Percentiles rank a stretch among this genome's conserved stretches.
Conservation (phyloP, 768 basidiomycete genomes). For the Tylopilus rubrobrunneus region DNA sequence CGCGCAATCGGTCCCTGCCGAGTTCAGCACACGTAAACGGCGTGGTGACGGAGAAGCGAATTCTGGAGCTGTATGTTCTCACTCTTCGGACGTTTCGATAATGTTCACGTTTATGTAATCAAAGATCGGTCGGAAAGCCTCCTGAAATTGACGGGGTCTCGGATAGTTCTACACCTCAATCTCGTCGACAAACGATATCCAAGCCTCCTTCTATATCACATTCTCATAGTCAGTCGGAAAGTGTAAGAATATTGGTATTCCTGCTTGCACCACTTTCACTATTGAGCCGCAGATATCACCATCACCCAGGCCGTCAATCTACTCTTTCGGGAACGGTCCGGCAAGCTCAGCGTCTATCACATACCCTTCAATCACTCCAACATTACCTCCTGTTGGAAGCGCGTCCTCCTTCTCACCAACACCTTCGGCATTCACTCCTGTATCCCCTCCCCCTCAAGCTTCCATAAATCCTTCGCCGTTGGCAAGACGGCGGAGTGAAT, state of each 20-base stretch:
- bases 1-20: conserved; percentile 12
- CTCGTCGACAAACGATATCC: conserved; percentile 40
- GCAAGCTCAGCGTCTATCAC: conserved; percentile 41
- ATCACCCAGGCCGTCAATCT: conserved; percentile 32
- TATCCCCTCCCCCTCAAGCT: conserved; percentile 74
- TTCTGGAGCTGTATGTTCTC: conserved; percentile 22
- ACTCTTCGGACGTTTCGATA: neutral
- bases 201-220: conserved; percentile 45
- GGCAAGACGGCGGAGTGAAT: conserved; percentile 70
- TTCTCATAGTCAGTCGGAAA: conserved; percentile 46
- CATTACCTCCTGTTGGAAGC: conserved; percentile 35
- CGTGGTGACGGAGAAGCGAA: conserved; percentile 15
- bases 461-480: conserved; percentile 79
- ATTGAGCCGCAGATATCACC: conserved; percentile 32
- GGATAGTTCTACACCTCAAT: conserved; percentile 14
- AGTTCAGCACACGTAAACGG: conserved; percentile 14
- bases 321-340: conserved; percentile 37
- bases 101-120: conserved; percentile 10
- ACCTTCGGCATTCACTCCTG: conserved; percentile 35
- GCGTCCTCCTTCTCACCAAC: conserved; percentile 40
- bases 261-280: conserved; percentile 12
- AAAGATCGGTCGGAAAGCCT: conserved; percentile 16
- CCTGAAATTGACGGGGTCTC: conserved; percentile 9
- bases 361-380: conserved; percentile 47
- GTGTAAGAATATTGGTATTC: conserved; percentile 33